phyloP scores from a whole-genome alignment of 2,329 filamentous ascomycete species.

The Dothidotthia symphoricarpi region DNA sequence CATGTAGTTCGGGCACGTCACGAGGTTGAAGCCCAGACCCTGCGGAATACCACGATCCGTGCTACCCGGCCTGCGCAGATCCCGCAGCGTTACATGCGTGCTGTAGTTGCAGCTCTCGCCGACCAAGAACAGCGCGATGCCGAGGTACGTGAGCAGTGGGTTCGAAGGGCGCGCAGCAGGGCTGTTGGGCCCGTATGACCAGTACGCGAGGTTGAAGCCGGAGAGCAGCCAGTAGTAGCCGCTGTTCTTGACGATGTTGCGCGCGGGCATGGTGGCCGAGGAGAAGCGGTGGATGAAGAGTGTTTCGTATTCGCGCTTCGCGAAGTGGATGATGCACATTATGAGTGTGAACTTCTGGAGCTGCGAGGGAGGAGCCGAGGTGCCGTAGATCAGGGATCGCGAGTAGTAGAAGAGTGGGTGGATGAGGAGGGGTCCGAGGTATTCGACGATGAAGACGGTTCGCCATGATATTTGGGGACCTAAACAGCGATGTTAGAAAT shows the following conservation, averaged over 20 bases:
- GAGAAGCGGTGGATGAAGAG: slow-evolving; percentile 95
- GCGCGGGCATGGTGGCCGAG: slow-evolving; percentile 84
- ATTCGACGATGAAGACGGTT: slow-evolving; percentile 93
- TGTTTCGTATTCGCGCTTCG: slow-evolving; percentile 95
- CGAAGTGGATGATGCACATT: slow-evolving; percentile 78
- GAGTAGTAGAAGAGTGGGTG: slow-evolving; percentile 71
- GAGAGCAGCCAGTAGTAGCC: slow-evolving; percentile 89
- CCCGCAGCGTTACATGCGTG: slow-evolving; percentile 75
- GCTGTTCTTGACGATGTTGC: slow-evolving; percentile 93
- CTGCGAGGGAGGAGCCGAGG: slow-evolving; percentile 56
- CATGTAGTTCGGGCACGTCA: slow-evolving; percentile 97
- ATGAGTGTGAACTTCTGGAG: slow-evolving; percentile 71
- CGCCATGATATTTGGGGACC: slow-evolving; percentile 88
- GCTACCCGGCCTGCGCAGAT: slow-evolving; percentile 73
- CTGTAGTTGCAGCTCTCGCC: slow-evolving; percentile 79
- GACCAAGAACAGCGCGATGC: slow-evolving; percentile 69
- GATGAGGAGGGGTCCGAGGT: slow-evolving; percentile 85
- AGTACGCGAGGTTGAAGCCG: slow-evolving; percentile 77
- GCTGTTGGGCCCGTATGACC: slow-evolving; percentile 76
- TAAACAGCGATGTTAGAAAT: slow-evolving; percentile 40
- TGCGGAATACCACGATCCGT: slow-evolving; percentile 81
- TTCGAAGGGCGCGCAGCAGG: slow-evolving; percentile 58
- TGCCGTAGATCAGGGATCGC: slow-evolving; percentile 70
- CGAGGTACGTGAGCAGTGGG: slow-evolving; percentile 54
- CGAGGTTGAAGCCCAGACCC: slow-evolving; percentile 78